These are phyloP conservation scores for Crithidia bombi DNA, from an alignment of 208 protist genomes.

Conservation along the genomic window DNA sequence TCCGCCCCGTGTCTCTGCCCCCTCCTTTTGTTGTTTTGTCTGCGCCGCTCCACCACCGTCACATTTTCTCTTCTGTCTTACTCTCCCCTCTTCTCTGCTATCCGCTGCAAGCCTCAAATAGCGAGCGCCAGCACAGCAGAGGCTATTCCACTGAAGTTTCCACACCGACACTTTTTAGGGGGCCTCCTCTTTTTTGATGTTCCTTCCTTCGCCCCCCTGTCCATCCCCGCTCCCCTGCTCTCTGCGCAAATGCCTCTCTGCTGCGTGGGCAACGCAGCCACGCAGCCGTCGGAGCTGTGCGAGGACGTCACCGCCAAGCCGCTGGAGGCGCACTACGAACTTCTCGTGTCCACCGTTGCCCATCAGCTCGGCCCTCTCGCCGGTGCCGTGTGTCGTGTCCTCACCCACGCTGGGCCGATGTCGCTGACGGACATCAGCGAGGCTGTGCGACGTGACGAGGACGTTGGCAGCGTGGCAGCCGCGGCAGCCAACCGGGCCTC, in stretches of 20 bases:
- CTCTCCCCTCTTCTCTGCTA: not conserved
- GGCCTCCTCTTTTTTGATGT: constrained; percentile 12
- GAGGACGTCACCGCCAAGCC: constrained; percentile 34
- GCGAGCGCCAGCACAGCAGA: no score
- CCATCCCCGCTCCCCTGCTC: not conserved
- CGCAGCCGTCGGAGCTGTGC: constrained; percentile 27
- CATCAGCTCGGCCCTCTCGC: constrained; percentile 59
- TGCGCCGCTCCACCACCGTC: no score
- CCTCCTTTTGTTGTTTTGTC: no score
- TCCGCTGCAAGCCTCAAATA: no score
- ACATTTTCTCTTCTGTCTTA: not conserved
- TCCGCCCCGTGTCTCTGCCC: no score
- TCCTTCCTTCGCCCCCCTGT: not conserved
- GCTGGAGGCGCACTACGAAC: constrained; percentile 41
- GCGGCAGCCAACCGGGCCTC: constrained; percentile 31
- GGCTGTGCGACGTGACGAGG: constrained; percentile 30
- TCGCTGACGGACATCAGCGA: constrained; percentile 35
- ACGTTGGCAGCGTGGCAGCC: constrained; percentile 26
- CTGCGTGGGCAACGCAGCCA: constrained; percentile 12
- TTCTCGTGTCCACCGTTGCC: constrained; percentile 44
- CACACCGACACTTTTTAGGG: no score
- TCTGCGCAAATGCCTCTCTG: constrained; percentile 26
- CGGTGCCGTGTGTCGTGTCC: constrained; percentile 37
- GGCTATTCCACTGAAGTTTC: no score
- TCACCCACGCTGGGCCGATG: constrained; percentile 35